Conservation (phyloP, 1,139 yeast species). For the Yamadazyma mexicana region DNA sequence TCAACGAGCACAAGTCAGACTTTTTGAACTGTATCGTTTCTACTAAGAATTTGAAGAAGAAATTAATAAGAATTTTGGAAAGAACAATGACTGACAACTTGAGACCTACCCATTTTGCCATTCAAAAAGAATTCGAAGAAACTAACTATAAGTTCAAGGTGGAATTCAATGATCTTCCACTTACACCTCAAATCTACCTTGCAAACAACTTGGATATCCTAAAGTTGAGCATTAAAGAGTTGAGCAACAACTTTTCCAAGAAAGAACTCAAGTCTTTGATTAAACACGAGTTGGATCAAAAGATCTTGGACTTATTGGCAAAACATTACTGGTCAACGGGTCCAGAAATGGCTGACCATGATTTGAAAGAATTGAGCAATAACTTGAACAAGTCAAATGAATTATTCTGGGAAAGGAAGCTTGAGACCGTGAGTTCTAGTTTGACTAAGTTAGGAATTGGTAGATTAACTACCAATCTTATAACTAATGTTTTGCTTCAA, state of each 20-base stretch:
- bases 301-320: slow-evolving; percentile 81
- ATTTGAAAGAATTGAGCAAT: slow-evolving; percentile 52
- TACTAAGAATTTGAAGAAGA: slow-evolving; percentile 71
- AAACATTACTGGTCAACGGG: slow-evolving; percentile 78
- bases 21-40: slow-evolving; percentile 73
- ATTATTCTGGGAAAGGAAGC: slow-evolving; percentile 81
- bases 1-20: slow-evolving; percentile 59
- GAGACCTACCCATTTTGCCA: slow-evolving; percentile 82
- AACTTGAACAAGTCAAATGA: slow-evolving; percentile 59
- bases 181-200: slow-evolving; percentile 91
- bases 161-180: slow-evolving; percentile 89
- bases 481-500: slow-evolving; percentile 74
- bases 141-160: slow-evolving; percentile 92
- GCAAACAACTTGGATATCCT: slow-evolving; percentile 89
- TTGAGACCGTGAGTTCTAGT: slow-evolving; percentile 80
- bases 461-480: slow-evolving; percentile 77
- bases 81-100: slow-evolving; percentile 87
- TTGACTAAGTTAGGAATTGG: slow-evolving; percentile 94
- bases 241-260: slow-evolving; percentile 80
- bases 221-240: slow-evolving; percentile 83
- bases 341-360: slow-evolving; percentile 38
- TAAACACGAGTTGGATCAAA: slow-evolving; percentile 85
- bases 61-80: slow-evolving; percentile 83
- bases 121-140: slow-evolving; percentile 91
- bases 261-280: slow-evolving; percentile 77